Conservation (phyloP, 495 filamentous ascomycete species). For the Daldinia bambusicola region DNA sequence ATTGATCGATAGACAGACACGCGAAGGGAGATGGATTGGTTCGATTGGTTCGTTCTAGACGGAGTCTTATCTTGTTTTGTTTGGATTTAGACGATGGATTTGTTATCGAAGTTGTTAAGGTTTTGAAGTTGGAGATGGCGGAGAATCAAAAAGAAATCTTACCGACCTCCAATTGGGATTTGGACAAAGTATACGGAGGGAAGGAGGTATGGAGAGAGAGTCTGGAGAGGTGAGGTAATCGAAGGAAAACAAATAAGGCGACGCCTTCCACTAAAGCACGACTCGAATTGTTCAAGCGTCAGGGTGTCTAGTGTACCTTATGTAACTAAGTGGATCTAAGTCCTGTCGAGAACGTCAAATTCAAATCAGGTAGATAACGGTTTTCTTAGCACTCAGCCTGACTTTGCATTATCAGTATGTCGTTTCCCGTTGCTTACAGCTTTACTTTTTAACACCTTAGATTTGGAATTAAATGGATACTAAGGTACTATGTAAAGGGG, state of each 20-base stretch:
- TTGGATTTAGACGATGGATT: background rate
- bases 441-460: background rate
- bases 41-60: background rate
- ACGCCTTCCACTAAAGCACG: constrained; percentile 20
- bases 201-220: background rate
- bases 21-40: constrained; percentile 7
- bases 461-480: constrained; percentile 12
- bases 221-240: constrained; percentile 2
- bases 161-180: constrained; percentile 2
- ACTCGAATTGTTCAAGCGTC: constrained; percentile 19
- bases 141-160: constrained; percentile 24
- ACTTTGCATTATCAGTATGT: constrained; percentile 3
- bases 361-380: constrained; percentile 30
- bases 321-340: constrained; percentile 33
- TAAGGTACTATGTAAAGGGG: constrained; percentile 16
- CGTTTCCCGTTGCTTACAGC: background rate
- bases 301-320: background rate
- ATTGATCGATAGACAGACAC: background rate
- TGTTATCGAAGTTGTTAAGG: background rate
- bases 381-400: constrained; percentile 19
- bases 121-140: constrained; percentile 17
- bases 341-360: constrained; percentile 18
- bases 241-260: constrained; percentile 22
- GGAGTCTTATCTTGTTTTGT: constrained; percentile 9
- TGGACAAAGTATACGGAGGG: background rate